A percentile compares a stretch with the other conserved stretches of the same genome.
These are phyloP conservation scores for Coemansia sp. DNA, from an alignment of 192 early-diverging fungal species.

Conservation along the genomic window DNA sequence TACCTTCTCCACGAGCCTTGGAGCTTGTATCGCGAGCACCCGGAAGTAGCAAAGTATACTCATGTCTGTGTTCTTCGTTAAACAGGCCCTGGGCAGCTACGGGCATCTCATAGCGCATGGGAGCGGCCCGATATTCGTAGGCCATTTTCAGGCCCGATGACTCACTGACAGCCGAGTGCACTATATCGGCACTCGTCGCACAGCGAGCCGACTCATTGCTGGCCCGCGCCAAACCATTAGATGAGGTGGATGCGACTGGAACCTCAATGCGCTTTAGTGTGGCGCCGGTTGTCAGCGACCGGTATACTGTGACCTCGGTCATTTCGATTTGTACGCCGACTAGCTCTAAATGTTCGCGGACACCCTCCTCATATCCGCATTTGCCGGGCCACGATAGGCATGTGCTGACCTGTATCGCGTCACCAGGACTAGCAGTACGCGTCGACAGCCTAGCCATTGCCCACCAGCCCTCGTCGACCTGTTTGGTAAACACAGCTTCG, in stretches of 20 bases:
- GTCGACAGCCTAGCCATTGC: conserved; percentile 27
- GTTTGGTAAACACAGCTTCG: conserved; percentile 41
- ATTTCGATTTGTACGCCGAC: conserved; percentile 32
- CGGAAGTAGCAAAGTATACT: conserved; percentile 28
- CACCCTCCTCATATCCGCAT: conserved; percentile 18
- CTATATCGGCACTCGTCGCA: neutral
- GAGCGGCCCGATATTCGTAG: neutral
- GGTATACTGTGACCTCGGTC: conserved; percentile 33
- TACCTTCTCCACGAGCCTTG: neutral
- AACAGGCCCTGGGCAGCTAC: conserved; percentile 24
- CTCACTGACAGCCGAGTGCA: conserved; percentile 12
- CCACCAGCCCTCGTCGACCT: conserved; percentile 46
- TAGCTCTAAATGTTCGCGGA: conserved; percentile 15
- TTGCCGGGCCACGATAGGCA: conserved; percentile 31
- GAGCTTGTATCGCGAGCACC: conserved; percentile 5
- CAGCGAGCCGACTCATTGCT: neutral
- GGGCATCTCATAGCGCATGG: neutral
- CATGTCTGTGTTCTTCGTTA: conserved; percentile 24
- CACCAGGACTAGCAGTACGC: conserved; percentile 33
- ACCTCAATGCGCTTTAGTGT: conserved; percentile 20
- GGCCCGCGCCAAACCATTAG: neutral
- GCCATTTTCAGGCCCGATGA: conserved; percentile 7
- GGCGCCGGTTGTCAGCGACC: conserved; percentile 27
- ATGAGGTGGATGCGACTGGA: neutral
- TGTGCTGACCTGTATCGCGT: conserved; percentile 22